Percentiles rank a stretch among this genome's conserved stretches.
phyloP scores from a whole-genome alignment of 2,329 filamentous ascomycete species.

The Fonsecaea pedrosoi region DNA sequence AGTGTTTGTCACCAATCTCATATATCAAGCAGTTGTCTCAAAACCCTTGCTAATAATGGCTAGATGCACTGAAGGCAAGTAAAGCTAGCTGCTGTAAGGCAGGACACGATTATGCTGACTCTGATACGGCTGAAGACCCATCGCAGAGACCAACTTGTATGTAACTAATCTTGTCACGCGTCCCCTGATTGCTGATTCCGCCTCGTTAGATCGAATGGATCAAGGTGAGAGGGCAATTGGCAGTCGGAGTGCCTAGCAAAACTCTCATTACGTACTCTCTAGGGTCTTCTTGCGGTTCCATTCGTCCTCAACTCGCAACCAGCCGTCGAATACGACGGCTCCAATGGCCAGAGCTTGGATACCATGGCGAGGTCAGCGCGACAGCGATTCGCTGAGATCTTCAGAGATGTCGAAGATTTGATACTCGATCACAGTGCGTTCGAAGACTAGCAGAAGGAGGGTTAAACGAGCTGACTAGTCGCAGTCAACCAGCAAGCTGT shows the following conservation, averaged over 20 bases:
- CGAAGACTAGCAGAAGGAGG: background rate
- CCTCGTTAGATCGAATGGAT: constrained; percentile 80
- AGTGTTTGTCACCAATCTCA: constrained; percentile 64
- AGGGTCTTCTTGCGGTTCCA: constrained; percentile 84
- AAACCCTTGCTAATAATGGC: constrained; percentile 28
- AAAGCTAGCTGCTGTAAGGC: background rate
- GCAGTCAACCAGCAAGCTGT: constrained; percentile 37
- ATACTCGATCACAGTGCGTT: constrained; percentile 85
- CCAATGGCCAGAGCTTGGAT: constrained; percentile 53
- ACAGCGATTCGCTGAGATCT: constrained; percentile 90
- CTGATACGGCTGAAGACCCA: constrained; percentile 74
- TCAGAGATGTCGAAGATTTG: constrained; percentile 89
- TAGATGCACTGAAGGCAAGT: constrained; percentile 70
- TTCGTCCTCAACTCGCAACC: constrained; percentile 97
- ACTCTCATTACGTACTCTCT: constrained; percentile 36
- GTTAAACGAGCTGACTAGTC: constrained; percentile 9
- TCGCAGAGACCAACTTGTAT: constrained; percentile 84
- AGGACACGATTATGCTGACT: constrained; percentile 25
- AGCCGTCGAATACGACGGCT: constrained; percentile 78
- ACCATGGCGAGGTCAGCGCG: constrained; percentile 82
- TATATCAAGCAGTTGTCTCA: constrained; percentile 14
- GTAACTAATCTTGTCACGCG: constrained; percentile 30
- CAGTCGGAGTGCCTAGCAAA: background rate
- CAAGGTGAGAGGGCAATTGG: constrained; percentile 62
- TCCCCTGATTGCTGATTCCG: constrained; percentile 27